Evolutionary conservation across 208 protist species (phyloP).

Genomic region (Crithidia bombi): DNA sequence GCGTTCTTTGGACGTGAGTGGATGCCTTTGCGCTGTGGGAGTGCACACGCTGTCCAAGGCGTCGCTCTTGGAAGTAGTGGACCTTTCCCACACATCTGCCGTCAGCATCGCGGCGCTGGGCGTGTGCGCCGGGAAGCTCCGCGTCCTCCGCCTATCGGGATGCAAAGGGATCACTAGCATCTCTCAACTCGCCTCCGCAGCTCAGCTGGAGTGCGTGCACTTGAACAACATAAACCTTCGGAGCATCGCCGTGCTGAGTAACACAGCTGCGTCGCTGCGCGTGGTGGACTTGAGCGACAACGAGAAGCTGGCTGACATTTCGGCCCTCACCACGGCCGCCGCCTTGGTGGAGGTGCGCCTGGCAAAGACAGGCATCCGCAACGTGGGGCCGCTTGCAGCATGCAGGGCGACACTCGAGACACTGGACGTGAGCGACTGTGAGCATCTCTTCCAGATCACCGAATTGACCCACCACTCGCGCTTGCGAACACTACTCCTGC

Average conservation of each 20-base stretch:
- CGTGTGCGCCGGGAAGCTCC: background rate
- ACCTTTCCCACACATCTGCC: conserved; percentile 12
- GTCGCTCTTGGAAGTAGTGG: conserved; percentile 9
- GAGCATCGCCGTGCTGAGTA: background rate
- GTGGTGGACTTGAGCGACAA: conserved; percentile 16
- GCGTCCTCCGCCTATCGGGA: conserved; percentile 6
- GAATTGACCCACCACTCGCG: background rate
- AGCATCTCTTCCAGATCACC: background rate
- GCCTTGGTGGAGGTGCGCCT: conserved; percentile 10
- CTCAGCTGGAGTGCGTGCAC: background rate
- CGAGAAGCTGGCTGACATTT: conserved; percentile 6
- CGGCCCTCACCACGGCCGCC: background rate
- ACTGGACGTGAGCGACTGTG: conserved; percentile 15
- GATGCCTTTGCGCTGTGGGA: background rate
- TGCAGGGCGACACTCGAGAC: conserved; percentile 8
- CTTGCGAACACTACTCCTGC: background rate
- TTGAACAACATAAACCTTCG: background rate
- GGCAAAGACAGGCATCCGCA: conserved; percentile 2
- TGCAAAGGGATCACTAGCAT: conserved; percentile 2
- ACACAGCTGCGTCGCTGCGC: background rate
- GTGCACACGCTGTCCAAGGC: background rate
- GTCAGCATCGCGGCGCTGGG: background rate
- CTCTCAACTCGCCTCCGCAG: background rate
- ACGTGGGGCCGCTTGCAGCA: background rate
- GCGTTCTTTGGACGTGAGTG: background rate